Evolutionary conservation across 495 filamentous ascomycete genomes (phyloP).

Genomic region (Penicillium subrubescens): DNA sequence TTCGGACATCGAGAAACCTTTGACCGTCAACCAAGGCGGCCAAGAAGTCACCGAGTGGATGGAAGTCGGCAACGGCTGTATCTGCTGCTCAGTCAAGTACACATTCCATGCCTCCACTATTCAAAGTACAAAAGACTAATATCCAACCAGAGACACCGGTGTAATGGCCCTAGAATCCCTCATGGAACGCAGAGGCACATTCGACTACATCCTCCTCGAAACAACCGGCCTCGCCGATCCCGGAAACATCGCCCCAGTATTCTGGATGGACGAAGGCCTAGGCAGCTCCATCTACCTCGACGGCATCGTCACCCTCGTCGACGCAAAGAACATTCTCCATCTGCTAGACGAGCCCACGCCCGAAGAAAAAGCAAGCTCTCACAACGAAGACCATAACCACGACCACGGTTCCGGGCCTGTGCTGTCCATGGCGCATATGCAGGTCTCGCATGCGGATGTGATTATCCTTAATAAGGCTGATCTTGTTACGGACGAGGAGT

Average conservation of each 20-base stretch:
- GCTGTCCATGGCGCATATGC: slow-evolving; percentile 88
- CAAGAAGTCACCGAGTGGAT: slow-evolving; percentile 93
- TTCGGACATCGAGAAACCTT: slow-evolving; percentile 88
- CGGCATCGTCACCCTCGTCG: slow-evolving; percentile 93
- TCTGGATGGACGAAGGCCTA: slow-evolving; percentile 95
- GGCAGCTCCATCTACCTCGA: slow-evolving; percentile 94
- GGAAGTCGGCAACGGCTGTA: slow-evolving; percentile 93
- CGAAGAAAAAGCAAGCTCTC: slow-evolving; percentile 49
- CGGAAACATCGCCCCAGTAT: slow-evolving; percentile 91
- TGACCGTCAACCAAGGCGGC: slow-evolving; percentile 84
- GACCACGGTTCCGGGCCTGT: slow-evolving; percentile 59
- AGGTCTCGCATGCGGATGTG: slow-evolving; percentile 97
- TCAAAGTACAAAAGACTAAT: neutral
- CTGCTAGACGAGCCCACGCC: slow-evolving; percentile 74
- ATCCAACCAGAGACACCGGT: slow-evolving; percentile 69
- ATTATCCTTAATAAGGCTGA: slow-evolving; percentile 95
- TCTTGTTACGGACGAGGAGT: slow-evolving; percentile 69
- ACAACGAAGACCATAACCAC: slow-evolving; percentile 53
- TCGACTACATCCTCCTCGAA: slow-evolving; percentile 98
- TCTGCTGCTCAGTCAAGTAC: slow-evolving; percentile 98
- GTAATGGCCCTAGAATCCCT: slow-evolving; percentile 92
- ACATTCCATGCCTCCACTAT: neutral
- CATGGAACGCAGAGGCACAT: slow-evolving; percentile 91
- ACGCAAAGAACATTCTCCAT: slow-evolving; percentile 86
- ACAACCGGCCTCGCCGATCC: slow-evolving; percentile 96